Evolutionary conservation across 768 basidiomycete species (phyloP).

Genomic region (Leucocoprinus birnbaumii): DNA sequence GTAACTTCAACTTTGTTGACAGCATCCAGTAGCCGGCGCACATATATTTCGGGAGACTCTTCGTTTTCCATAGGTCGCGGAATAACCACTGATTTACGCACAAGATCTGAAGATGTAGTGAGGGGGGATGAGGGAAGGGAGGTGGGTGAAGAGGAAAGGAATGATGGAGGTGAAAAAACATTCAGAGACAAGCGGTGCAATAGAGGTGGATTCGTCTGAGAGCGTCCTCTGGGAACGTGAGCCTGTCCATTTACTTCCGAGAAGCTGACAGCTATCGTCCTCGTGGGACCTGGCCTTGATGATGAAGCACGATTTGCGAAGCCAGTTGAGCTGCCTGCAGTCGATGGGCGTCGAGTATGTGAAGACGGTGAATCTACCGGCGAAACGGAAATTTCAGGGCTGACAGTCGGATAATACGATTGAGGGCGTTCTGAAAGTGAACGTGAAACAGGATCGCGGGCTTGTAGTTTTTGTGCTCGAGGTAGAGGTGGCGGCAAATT

Average conservation of each 20-base stretch:
- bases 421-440: constrained; percentile 3
- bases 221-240: constrained; percentile 27
- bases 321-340: constrained; percentile 6
- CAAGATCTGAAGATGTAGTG: constrained; percentile 14
- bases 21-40: constrained; percentile 57
- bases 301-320: background rate
- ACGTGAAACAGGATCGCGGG: background rate
- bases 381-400: background rate
- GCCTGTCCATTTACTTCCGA: constrained; percentile 9
- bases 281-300: constrained; percentile 8
- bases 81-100: constrained; percentile 31
- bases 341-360: constrained; percentile 19
- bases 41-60: constrained; percentile 71
- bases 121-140: constrained; percentile 16
- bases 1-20: constrained; percentile 81
- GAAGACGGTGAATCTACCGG: background rate
- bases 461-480: constrained; percentile 8
- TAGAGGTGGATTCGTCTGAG: constrained; percentile 65
- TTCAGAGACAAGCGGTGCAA: constrained; percentile 69
- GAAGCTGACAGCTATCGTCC: background rate
- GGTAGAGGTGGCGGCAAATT: background rate
- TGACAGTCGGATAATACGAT: background rate
- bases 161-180: constrained; percentile 47
- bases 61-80: constrained; percentile 50
- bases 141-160: constrained; percentile 23